Percentiles rank a stretch among this genome's conserved stretches.
phyloP scores from a whole-genome alignment of 2,329 filamentous ascomycete genomes.

The Cladosporium sp. region DNA sequence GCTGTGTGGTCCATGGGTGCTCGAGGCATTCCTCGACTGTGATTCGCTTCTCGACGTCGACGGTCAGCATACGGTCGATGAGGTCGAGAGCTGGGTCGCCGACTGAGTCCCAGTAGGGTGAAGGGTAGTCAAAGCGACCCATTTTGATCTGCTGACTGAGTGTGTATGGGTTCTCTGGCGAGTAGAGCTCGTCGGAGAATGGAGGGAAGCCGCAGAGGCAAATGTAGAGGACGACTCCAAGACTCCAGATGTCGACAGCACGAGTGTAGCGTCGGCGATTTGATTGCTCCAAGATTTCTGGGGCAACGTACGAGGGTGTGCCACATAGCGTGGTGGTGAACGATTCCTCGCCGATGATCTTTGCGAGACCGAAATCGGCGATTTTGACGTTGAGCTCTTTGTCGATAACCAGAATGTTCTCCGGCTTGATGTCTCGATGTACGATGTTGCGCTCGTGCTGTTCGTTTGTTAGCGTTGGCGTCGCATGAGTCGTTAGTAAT shows the following conservation, averaged over 20 bases:
- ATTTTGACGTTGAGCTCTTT: slow-evolving; percentile 85
- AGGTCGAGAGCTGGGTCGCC: slow-evolving; percentile 86
- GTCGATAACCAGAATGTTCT: slow-evolving; percentile 89
- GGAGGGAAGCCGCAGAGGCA: slow-evolving; percentile 95
- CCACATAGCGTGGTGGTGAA: slow-evolving; percentile 95
- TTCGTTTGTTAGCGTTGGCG: neutral
- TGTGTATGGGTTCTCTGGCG: slow-evolving; percentile 75
- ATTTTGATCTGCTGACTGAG: slow-evolving; percentile 86
- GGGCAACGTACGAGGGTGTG: slow-evolving; percentile 87
- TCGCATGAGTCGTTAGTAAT: neutral
- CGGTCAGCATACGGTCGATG: slow-evolving; percentile 91
- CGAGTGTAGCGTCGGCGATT: slow-evolving; percentile 86
- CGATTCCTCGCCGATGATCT: slow-evolving; percentile 97
- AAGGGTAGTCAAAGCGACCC: slow-evolving; percentile 90
- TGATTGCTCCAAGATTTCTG: slow-evolving; percentile 84
- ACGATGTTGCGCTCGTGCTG: slow-evolving; percentile 97
- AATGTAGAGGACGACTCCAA: slow-evolving; percentile 97
- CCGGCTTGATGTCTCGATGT: slow-evolving; percentile 95
- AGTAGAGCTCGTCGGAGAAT: slow-evolving; percentile 89
- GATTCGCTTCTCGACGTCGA: slow-evolving; percentile 79
- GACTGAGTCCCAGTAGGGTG: slow-evolving; percentile 90
- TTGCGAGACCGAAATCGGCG: slow-evolving; percentile 94
- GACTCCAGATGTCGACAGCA: slow-evolving; percentile 93
- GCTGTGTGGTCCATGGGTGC: slow-evolving; percentile 79
- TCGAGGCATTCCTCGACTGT: slow-evolving; percentile 87